Base-by-base conservation (phyloP, 2,329 filamentous ascomycete genomes). In the Ascochyta rabiei region DNA sequence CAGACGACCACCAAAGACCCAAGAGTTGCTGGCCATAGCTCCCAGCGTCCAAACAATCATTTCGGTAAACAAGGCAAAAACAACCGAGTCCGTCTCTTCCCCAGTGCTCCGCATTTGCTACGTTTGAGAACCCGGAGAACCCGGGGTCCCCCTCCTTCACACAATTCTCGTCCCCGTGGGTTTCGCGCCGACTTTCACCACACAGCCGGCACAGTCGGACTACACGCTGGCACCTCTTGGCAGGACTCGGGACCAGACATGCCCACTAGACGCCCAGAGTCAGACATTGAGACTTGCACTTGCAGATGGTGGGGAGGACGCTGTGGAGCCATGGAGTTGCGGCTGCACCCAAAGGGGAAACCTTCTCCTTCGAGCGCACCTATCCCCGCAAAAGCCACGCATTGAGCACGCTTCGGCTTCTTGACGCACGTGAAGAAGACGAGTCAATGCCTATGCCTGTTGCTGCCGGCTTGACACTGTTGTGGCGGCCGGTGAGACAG, bases 1-100 rank as follows among this genome's bases (percentile, higher is more conserved):
- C n/a, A 47, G 38, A 31, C 41, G 49, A 47, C 37, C 40, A 44
- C 45, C 45, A 9, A 23, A 37, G 50, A 44, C 45, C 45, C 6
- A 23, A 37, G 50, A 52, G 23, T 43, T 53, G 47, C 44, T 62
- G 62, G 62, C 49, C 63, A 67, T 59, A 62, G 64, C 63, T 69
- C 42, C 41, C 33, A 50, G 51, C 39, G 46, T 55, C 41, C 24
- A 40, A 31, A 18, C 40, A 34, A 34, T 28, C 26, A 13, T 34
- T 34, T 18, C 23, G 34, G 34, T 21, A 21, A 34, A 44, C 18
- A 33, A 16, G 42, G 16, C 35, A 9, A 5, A 38, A 9, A 12
- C 18, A 12, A 3, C 18, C 18, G 4, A 21, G 43, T 23, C 45
- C 41, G 19, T 26, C 23, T 50, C 26, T 28, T 28, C 26, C 26